Evolutionary conservation across 805 yeast genomes (phyloP).

Genomic region (Starmerella vaccinii): DNA sequence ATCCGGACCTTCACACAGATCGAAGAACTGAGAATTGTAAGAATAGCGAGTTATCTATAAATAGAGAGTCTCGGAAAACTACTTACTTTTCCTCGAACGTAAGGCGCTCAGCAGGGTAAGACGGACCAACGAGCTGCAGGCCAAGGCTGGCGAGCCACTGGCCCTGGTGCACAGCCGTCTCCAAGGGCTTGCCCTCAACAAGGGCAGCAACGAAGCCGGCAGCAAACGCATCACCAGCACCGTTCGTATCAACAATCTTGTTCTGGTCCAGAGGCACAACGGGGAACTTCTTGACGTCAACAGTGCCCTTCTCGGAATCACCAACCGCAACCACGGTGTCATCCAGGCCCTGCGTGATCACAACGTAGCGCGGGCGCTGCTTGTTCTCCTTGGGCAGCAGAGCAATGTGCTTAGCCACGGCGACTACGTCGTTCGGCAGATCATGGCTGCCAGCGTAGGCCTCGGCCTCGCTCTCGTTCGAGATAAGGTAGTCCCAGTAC

Average conservation of each 20-base stretch:
- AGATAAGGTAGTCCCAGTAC: slow-evolving; percentile 83
- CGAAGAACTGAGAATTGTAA: too few species aligned
- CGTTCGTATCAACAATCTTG: slow-evolving; percentile 83
- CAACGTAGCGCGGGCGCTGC: slow-evolving; percentile 66
- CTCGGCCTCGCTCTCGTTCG: slow-evolving; percentile 95
- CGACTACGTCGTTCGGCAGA: slow-evolving; percentile 51
- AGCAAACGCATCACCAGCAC: slow-evolving; percentile 98
- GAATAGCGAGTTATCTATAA: neutral
- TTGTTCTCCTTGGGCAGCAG: slow-evolving; percentile 63
- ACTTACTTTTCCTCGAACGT: slow-evolving; percentile 3
- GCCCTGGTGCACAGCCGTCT: slow-evolving; percentile 21
- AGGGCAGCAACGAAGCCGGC: slow-evolving; percentile 89
- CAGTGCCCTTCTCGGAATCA: slow-evolving; percentile 36
- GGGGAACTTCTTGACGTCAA: slow-evolving; percentile 44
- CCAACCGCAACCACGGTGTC: slow-evolving; percentile 72
- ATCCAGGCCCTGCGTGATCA: slow-evolving; percentile 92
- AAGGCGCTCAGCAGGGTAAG: slow-evolving; percentile 50
- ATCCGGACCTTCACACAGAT: too few species aligned
- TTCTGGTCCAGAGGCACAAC: slow-evolving; percentile 61
- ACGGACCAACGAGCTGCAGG: slow-evolving; percentile 88
- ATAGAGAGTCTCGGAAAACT: neutral
- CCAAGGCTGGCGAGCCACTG: slow-evolving; percentile 94
- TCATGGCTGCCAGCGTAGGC: slow-evolving; percentile 84
- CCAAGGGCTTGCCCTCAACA: slow-evolving; percentile 49
- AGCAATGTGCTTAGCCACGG: slow-evolving; percentile 76